These are phyloP conservation scores for Selenicereus undatus DNA, from an alignment of 148 eudicot species.

Conservation along the genomic window DNA sequence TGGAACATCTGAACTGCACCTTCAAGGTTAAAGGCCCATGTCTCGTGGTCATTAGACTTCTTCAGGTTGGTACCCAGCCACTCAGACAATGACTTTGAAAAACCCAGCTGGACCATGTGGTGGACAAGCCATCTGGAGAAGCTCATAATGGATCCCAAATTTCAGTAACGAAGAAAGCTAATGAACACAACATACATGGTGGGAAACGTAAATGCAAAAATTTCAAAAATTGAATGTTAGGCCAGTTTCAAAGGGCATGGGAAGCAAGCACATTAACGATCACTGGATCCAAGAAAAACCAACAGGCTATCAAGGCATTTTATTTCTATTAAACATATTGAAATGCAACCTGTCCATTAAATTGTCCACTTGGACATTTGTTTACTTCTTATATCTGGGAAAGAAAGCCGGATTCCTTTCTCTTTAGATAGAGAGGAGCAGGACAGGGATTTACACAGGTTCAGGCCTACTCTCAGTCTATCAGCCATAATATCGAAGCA, in stretches of 20 bases:
- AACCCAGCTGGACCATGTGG: conserved; percentile 80
- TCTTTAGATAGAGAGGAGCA: not conserved
- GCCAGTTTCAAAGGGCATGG: not conserved
- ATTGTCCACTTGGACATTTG: not conserved
- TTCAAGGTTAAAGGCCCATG: conserved; percentile 87
- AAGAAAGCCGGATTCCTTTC: not conserved
- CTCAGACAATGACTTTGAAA: conserved; percentile 82
- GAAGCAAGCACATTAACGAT: not conserved
- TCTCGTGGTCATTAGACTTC: conserved; percentile 64
- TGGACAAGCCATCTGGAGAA: conserved; percentile 87
- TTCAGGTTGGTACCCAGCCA: conserved; percentile 91
- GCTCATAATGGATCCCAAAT: conserved; percentile 9
- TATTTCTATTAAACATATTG: not conserved
- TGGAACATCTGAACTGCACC: conserved; percentile 91
- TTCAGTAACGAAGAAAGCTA: not conserved
- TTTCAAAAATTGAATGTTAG: not conserved
- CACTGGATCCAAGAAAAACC: not conserved
- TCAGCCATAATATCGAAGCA: too few relatives aligned
- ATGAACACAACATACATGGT: not conserved
- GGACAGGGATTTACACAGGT: not conserved
- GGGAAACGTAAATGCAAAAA: not conserved
- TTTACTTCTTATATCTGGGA: not conserved
- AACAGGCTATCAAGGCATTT: not conserved
- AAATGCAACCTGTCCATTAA: not conserved
- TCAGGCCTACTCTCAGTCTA: too few relatives aligned